Evolutionary conservation across 805 yeast species (phyloP).

Genomic region (Naumovozyma dairenensis): DNA sequence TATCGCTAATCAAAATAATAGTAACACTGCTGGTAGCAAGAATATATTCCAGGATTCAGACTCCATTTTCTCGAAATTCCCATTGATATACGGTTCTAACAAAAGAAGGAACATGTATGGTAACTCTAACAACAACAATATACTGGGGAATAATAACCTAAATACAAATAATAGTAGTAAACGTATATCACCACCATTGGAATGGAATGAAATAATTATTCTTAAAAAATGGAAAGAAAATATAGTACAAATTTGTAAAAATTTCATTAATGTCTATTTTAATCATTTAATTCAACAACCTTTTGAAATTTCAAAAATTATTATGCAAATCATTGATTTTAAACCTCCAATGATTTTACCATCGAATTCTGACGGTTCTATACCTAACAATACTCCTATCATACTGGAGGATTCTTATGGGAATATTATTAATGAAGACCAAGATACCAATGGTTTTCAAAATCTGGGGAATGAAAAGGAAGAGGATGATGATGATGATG

Average conservation of each 20-base stretch:
- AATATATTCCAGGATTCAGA: conserved; percentile 2
- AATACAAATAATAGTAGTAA: not conserved
- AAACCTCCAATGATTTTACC: conserved; percentile 33
- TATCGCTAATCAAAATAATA: conserved; percentile 11
- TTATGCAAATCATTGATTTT: conserved; percentile 74
- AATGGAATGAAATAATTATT: conserved; percentile 58
- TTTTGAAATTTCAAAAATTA: conserved; percentile 68
- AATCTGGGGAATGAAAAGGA: not conserved
- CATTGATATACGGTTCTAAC: not conserved
- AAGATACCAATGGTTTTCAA: conserved; percentile 14
- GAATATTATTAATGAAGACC: conserved; percentile 17
- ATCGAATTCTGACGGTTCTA: conserved; percentile 1
- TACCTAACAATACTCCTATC: conserved; percentile 5
- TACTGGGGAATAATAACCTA: not conserved
- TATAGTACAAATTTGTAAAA: conserved; percentile 44
- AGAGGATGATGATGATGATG: conserved; percentile 11
- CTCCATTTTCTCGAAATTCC: conserved; percentile 6
- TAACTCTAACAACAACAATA: not conserved
- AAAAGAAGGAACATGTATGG: not conserved
- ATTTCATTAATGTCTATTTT: conserved; percentile 59
- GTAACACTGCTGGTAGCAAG: not conserved
- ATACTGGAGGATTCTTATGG: conserved; percentile 11
- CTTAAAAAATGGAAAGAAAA: conserved; percentile 46
- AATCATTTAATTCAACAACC: conserved; percentile 74
- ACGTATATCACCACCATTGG: conserved; percentile 18